Evolutionary conservation across 306 rosid genomes (phyloP), one percentile per base, ranked within the genome.

Genomic region (Lathyrus oleraceus): DNA sequence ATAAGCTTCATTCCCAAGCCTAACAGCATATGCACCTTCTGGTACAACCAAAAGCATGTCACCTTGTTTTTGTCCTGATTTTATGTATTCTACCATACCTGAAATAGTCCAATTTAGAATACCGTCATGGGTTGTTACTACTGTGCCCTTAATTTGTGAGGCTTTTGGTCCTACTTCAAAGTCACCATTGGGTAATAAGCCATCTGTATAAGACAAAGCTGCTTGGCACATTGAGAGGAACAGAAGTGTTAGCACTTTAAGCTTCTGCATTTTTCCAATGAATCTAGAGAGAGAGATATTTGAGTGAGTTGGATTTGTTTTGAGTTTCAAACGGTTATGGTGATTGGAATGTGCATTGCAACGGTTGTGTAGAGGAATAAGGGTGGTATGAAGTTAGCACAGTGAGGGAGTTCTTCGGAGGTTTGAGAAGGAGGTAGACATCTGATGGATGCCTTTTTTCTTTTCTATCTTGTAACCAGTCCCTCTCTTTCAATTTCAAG

Each of bases 1-100:
- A 1, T 83, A 81, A 21, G 97, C 97, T 9, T 91, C 91, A 6
- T 91, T 89, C 7, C 97, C 96, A 0, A 91, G 94, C 80, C 96
- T 79, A 2, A 85, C 84, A 1, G 97, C 97, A 14, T 60, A 78
- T 4, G 70, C 70, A 5, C 96, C 97, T 56, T 81, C 86, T 0
- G 97, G 97, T 15, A 91, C 97, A 0, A 84, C 23, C 1, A 91
- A 69, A 0, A 91, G 0, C 97, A 89, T 91, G 86, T 91, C 96
- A 10, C 97, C 94, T 56, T 91, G 96, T 58, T 83, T 89, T 11
- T 87, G 90, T 1, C 97, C 97, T 15, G 94, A 73, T 82, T 71
- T 87, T 60, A 91, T 87, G 86, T 87, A 91, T 73, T 91, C 97
- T 0, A 89, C 94, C 0, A 36, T 65, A 2, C 94, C 96, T 5